These are phyloP conservation scores for Penicillium crustosum DNA, from an alignment of 2,329 filamentous ascomycete species.

Conservation along the genomic window DNA sequence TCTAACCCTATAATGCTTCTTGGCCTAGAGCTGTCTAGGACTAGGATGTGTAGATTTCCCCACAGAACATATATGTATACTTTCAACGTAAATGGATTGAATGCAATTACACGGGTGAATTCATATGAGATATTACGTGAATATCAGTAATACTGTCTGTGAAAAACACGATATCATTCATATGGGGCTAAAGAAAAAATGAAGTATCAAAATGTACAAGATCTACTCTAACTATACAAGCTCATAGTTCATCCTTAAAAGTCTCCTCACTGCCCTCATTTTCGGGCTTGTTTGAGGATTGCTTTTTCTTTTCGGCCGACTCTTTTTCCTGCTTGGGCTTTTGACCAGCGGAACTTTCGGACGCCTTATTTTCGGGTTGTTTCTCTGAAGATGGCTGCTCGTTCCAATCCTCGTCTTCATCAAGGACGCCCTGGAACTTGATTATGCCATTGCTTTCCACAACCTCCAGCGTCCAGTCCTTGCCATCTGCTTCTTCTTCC, in stretches of 20 bases:
- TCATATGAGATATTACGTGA: neutral
- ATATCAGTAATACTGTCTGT: neutral
- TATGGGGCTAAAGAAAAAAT: neutral
- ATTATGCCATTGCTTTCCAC: constrained; percentile 66
- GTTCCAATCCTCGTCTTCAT: constrained; percentile 52
- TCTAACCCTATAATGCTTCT: too few relatives aligned
- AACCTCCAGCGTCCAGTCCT: constrained; percentile 78
- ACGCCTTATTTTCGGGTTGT: constrained; percentile 13
- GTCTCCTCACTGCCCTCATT: constrained; percentile 39
- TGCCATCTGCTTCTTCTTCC: constrained; percentile 66
- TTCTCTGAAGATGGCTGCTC: constrained; percentile 14
- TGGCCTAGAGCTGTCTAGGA: neutral
- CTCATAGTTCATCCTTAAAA: constrained; percentile 42
- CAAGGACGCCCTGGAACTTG: constrained; percentile 70
- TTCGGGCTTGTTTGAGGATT: constrained; percentile 11
- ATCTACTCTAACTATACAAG: constrained; percentile 19
- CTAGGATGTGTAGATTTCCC: neutral
- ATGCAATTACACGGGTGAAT: too few relatives aligned
- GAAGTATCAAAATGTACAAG: constrained; percentile 6
- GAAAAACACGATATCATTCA: neutral
- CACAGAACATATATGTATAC: too few relatives aligned
- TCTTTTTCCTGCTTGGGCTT: constrained; percentile 23
- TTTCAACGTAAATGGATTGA: too few relatives aligned
- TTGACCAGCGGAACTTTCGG: constrained; percentile 22
- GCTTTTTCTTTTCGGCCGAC: constrained; percentile 6